Evolutionary conservation across 352 stramenopile genomes (phyloP).

Genomic region (Phytophthora meadii): DNA sequence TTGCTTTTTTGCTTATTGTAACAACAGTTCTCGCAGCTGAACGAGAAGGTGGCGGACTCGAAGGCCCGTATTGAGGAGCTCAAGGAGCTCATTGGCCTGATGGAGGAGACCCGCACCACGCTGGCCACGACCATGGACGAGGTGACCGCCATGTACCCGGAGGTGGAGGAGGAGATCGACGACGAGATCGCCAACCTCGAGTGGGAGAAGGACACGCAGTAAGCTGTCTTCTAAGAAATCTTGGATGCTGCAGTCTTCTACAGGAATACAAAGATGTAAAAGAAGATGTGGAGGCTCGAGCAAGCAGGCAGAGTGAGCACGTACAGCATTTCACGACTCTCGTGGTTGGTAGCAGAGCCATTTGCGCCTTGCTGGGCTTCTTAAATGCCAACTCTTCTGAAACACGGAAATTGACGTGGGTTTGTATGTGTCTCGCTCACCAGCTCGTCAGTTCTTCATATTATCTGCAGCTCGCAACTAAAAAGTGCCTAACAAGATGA

Average conservation of each 20-base stretch:
- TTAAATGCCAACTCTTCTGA: constrained; percentile 41
- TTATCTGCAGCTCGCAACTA: constrained; percentile 16
- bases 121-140: constrained; percentile 88
- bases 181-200: constrained; percentile 90
- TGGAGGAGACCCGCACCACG: constrained; percentile 88
- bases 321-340: constrained; percentile 8
- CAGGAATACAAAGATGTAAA: constrained; percentile 22
- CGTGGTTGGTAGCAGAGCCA: constrained; percentile 11
- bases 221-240: constrained; percentile 33
- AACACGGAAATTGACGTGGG: constrained; percentile 41
- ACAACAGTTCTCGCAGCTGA: constrained; percentile 68
- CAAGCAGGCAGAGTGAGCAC: constrained; percentile 5
- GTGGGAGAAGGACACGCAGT: constrained; percentile 91
- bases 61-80: constrained; percentile 88
- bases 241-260: constrained; percentile 11
- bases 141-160: constrained; percentile 86
- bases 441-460: constrained; percentile 5
- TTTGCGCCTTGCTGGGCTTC: constrained; percentile 13
- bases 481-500: constrained; percentile 36
- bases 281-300: constrained; percentile 2
- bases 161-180: constrained; percentile 87
- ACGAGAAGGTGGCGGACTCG: constrained; percentile 87
- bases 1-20: constrained; percentile 14
- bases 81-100: constrained; percentile 80
- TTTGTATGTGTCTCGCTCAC: constrained; percentile 22